Evolutionary conservation across 192 early-diverging fungal species (phyloP).

Genomic region (Coemansia sp.): DNA sequence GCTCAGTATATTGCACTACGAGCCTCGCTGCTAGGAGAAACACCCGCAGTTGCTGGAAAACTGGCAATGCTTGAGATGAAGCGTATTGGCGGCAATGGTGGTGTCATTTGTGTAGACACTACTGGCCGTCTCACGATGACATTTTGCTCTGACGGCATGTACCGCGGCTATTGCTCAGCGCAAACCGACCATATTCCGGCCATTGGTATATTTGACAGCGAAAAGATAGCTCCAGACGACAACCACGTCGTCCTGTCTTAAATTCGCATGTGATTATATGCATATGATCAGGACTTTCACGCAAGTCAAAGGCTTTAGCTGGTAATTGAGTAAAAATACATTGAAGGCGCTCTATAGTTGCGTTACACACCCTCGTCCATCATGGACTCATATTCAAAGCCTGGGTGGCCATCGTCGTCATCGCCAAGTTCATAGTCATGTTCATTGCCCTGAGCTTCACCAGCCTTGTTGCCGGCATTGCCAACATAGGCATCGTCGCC

Average conservation of each 20-base stretch:
- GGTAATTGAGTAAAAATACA: background rate
- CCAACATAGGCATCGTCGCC: slow-evolving; percentile 3
- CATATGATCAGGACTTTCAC: too few species aligned
- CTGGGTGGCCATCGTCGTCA: background rate
- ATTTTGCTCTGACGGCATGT: slow-evolving; percentile 44
- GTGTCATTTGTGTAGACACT: slow-evolving; percentile 31
- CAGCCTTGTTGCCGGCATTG: background rate
- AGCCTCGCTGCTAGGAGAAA: slow-evolving; percentile 22
- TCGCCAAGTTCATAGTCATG: background rate
- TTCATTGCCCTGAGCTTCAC: background rate
- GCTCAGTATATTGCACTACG: slow-evolving; percentile 32
- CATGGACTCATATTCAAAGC: background rate
- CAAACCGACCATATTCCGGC: slow-evolving; percentile 22
- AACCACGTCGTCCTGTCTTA: slow-evolving; percentile 11
- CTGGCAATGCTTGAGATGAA: slow-evolving; percentile 35
- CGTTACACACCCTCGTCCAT: slow-evolving; percentile 16
- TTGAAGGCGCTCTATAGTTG: background rate
- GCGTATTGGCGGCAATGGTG: slow-evolving; percentile 35
- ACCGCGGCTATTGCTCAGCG: slow-evolving; percentile 30
- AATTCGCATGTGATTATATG: background rate
- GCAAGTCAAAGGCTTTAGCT: background rate
- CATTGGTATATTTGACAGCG: slow-evolving; percentile 31
- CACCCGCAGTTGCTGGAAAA: slow-evolving; percentile 13
- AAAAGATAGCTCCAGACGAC: slow-evolving; percentile 20
- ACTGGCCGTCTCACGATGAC: slow-evolving; percentile 22